Conservation (phyloP, 1,284 basidiomycete genomes). For the Coriolopsis trogii region DNA sequence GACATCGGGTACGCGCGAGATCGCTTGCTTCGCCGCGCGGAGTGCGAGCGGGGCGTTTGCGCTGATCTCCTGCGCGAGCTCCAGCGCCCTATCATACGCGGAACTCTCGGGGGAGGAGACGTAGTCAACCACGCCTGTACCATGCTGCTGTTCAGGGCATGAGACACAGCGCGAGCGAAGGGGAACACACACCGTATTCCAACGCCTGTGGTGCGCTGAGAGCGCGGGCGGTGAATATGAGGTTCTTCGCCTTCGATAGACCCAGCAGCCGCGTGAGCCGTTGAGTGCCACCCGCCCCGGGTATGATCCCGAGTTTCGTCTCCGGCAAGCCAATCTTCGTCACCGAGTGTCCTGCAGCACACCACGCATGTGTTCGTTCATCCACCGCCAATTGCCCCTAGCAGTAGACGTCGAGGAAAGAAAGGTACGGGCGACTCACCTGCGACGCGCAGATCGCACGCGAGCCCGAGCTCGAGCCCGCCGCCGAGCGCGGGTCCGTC, state of each 20-base stretch:
- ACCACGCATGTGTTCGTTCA: background rate
- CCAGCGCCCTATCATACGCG: conserved; percentile 68
- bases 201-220: conserved; percentile 72
- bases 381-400: too few species aligned
- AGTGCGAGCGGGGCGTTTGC: conserved; percentile 86
- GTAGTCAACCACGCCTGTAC: conserved; percentile 78
- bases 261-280: conserved; percentile 84
- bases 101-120: conserved; percentile 60
- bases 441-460: conserved; percentile 88
- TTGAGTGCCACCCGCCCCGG: conserved; percentile 94
- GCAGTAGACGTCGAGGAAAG: too few species aligned
- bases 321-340: conserved; percentile 86
- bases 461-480: conserved; percentile 85
- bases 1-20: conserved; percentile 79
- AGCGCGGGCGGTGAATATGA: conserved; percentile 80
- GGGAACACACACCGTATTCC: conserved; percentile 63
- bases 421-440: conserved; percentile 49
- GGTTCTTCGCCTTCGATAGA: conserved; percentile 82
- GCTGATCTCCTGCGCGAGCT: conserved; percentile 67
- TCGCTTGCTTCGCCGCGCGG: conserved; percentile 86
- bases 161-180: background rate
- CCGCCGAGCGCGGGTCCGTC: conserved; percentile 94
- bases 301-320: conserved; percentile 88
- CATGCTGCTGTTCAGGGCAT: background rate
- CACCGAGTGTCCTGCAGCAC: conserved; percentile 50